Conservation (phyloP, 768 basidiomycete genomes). For the Hericium rajendrae region DNA sequence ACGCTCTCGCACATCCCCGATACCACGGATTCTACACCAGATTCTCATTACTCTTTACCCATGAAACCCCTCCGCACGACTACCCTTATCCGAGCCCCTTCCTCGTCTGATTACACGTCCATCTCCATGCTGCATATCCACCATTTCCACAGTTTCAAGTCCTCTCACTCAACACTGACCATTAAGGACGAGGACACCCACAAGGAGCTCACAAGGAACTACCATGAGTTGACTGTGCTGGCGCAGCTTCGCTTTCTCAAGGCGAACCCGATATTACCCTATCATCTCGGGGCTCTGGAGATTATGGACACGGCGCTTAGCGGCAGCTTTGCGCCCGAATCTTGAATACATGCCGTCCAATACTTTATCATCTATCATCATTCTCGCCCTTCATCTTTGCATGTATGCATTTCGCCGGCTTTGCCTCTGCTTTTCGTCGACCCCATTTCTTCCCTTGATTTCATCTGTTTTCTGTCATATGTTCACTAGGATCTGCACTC, state of each 20-base stretch:
- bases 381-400: background rate
- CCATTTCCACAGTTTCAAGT: constrained; percentile 42
- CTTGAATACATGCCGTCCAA: background rate
- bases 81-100: constrained; percentile 48
- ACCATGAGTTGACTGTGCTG: constrained; percentile 59
- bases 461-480: background rate
- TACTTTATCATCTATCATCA: background rate
- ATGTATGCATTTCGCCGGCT: background rate
- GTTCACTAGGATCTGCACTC: background rate
- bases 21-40: constrained; percentile 19
- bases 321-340: constrained; percentile 20
- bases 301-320: constrained; percentile 39
- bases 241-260: constrained; percentile 36
- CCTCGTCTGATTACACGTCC: constrained; percentile 32
- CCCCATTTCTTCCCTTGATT: background rate
- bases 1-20: constrained; percentile 24
- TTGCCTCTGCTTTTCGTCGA: background rate
- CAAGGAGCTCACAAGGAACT: constrained; percentile 58
- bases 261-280: constrained; percentile 48
- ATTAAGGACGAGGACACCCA: constrained; percentile 24
- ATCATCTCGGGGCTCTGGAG: constrained; percentile 67
- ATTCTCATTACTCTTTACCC: constrained; percentile 26
- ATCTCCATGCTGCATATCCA: constrained; percentile 51
- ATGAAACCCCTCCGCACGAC: constrained; percentile 47
- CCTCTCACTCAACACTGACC: constrained; percentile 28